Evolutionary conservation across 441 rosid species (phyloP), one percentile per base, ranked within the genome.

Genomic region (Populus hybrid): DNA sequence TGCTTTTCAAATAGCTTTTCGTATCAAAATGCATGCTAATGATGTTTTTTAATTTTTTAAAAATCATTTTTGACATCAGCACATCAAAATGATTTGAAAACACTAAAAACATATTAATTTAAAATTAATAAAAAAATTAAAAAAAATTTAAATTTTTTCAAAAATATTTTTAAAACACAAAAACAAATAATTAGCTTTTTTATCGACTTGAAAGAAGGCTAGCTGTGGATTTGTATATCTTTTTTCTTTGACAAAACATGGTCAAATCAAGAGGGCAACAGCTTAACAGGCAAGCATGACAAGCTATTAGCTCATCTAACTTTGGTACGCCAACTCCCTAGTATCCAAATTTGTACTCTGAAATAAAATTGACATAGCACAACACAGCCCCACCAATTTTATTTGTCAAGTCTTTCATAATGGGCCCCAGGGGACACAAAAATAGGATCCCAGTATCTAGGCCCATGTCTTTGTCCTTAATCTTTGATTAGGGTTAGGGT

Each of bases 321-420:
- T 70, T 81, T 84, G 68, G 38, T 83, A 32, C 6, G 82, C 84
- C 77, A 64, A 75, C 70, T 71, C 80, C 70, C 78, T 30, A n/a
- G 32, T 63, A 73, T 71, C 67, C 70, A 74, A 57, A 66, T 42
- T 42, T n/a, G 57, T 6, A 65, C 40, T 26, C 16, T 46, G 75
- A 75, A 64, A 28, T 28, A 28, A 28, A 75, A 32, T 26, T 38
- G 78, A 74, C 34, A 57, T 6, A 7, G 61, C 20, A 57, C 71
- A 40, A n/a, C 34, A 18, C 71, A 53, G 73, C 53, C 82, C 74
- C 70, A 69, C 77, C 69, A 1, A 65, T 50, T 21, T 40, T 69
- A 69, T 59, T 40, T 68, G 8, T 67, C 65, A 66, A 66, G 46
- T 38, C 21, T 2, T 12, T 66, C 32, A 66, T 16, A 23, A 3